Evolutionary conservation across 2,329 filamentous ascomycete species (phyloP), one percentile per base, ranked within the genome.

Genomic region (Thyridium curvatum): DNA sequence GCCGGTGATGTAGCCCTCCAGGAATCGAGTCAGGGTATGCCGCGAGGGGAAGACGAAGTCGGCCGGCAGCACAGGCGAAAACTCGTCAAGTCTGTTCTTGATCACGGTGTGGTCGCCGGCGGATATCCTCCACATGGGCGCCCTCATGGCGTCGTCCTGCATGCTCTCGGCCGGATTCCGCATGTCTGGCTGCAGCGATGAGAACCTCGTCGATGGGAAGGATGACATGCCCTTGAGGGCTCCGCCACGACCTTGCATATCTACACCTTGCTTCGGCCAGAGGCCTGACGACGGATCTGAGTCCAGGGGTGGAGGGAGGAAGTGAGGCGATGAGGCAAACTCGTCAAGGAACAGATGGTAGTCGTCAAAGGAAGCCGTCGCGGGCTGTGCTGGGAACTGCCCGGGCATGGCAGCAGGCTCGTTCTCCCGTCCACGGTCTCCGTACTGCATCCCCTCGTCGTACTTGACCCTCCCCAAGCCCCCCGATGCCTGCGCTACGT

Each of bases 21-120:
- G 59, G 45, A 86, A 86, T 28, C 83, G 65, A 3, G 78, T 80
- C 18, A 86, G 55, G 0, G 83, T 84, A 47, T 85, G 73, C 3
- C 82, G 72, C 4, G 82, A 85, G 2, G 83, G 82, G 36, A 86
- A 74, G 3, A 77, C 70, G 46, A 86, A 86, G 47, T 79, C 77
- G 38, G 61, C 65, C 0, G 79, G 75, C 16, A 83, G 56, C 4
- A 81, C 72, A 1, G 70, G 65, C 1, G 75, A 74, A 45, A 82
- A 83, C 43, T 81, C 76, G 15, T 77, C 69, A 0, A 83, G 57
- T n/a, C 74, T 69, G 40, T 67, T 74, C 50, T 74, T 73, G 39
- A 82, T 77, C 10, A 68, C 60, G 4, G 63, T 67, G 49, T 79
- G 71, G 46, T 79, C 76, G 41, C 62, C 64, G 9, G 66, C 66